Evolutionary conservation across 805 yeast genomes (phyloP).

Genomic region (Metschnikowia similis): DNA sequence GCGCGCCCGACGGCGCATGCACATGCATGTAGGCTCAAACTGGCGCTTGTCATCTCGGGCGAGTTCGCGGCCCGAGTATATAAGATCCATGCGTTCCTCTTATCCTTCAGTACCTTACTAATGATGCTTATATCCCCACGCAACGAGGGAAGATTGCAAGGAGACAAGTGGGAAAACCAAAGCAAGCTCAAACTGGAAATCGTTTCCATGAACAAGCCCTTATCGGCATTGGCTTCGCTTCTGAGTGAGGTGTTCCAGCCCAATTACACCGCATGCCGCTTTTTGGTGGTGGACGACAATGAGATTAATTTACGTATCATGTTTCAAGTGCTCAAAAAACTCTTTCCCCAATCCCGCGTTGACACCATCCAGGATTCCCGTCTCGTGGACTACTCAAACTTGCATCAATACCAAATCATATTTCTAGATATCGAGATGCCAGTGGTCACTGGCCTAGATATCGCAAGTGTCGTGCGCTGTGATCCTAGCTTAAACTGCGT

Average conservation of each 20-base stretch:
- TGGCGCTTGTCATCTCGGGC: slow-evolving; percentile 1
- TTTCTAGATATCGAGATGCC: slow-evolving; percentile 48
- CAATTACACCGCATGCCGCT: slow-evolving; percentile 13
- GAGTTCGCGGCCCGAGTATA: neutral
- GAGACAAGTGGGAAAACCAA: slow-evolving; percentile 2
- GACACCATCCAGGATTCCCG: slow-evolving; percentile 29
- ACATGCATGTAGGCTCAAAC: neutral
- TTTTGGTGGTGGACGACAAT: slow-evolving; percentile 40
- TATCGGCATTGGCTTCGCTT: neutral
- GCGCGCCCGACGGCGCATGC: neutral
- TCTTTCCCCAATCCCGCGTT: slow-evolving; percentile 32
- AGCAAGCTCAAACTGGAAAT: neutral
- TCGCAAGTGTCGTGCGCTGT: slow-evolving; percentile 21
- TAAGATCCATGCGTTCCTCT: neutral
- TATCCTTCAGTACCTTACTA: neutral
- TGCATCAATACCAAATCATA: slow-evolving; percentile 19
- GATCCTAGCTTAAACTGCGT: slow-evolving; percentile 14
- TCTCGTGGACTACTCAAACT: slow-evolving; percentile 21
- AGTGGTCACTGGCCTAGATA: slow-evolving; percentile 34
- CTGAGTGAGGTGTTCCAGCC: slow-evolving; percentile 7
- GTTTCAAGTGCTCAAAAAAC: slow-evolving; percentile 25
- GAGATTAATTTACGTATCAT: slow-evolving; percentile 37
- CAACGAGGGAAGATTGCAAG: neutral
- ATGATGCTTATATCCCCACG: neutral
- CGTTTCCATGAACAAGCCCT: neutral